A percentile compares a stretch with the other conserved stretches of the same genome.
phyloP scores from a whole-genome alignment of 805 yeast species.

The Metschnikowia bowlesiae region DNA sequence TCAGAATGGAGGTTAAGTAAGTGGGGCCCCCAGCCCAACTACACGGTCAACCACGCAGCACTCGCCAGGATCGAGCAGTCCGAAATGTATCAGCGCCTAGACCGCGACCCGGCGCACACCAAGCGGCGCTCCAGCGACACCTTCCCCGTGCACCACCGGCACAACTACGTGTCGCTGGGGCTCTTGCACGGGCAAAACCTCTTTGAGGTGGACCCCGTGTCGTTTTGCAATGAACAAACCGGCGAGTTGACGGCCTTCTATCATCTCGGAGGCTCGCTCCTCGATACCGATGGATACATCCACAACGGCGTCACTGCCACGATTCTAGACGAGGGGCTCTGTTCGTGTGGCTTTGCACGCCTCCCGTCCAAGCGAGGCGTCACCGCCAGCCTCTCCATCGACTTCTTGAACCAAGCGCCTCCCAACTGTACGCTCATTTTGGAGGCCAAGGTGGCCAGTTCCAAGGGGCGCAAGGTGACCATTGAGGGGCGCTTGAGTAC shows the following conservation, averaged over 20 bases:
- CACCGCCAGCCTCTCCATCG: constrained; percentile 69
- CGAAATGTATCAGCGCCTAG: constrained; percentile 10
- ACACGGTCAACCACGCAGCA: constrained; percentile 21
- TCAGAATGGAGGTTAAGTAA: constrained; percentile 16
- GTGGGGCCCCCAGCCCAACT: constrained; percentile 12
- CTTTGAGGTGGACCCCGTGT: constrained; percentile 72
- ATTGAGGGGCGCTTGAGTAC: constrained; percentile 66
- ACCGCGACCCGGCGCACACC: constrained; percentile 1
- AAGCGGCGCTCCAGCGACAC: constrained; percentile 14
- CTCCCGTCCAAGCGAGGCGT: constrained; percentile 84
- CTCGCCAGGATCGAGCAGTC: constrained; percentile 36
- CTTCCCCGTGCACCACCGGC: constrained; percentile 55
- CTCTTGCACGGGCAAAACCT: constrained; percentile 62
- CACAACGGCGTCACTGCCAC: constrained; percentile 82
- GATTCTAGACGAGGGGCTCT: constrained; percentile 76
- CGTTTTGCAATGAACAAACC: constrained; percentile 47
- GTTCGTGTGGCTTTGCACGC: constrained; percentile 78
- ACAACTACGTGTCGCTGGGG: constrained; percentile 68
- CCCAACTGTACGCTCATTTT: constrained; percentile 64
- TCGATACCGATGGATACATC: constrained; percentile 67
- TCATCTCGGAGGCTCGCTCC: constrained; percentile 63
- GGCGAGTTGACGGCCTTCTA: constrained; percentile 61
- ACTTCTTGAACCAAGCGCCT: constrained; percentile 59
- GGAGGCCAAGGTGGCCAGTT: constrained; percentile 58
- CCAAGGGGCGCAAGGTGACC: constrained; percentile 76